phyloP scores from a whole-genome alignment of 768 basidiomycete genomes.

The Holtermannia corniformis region DNA sequence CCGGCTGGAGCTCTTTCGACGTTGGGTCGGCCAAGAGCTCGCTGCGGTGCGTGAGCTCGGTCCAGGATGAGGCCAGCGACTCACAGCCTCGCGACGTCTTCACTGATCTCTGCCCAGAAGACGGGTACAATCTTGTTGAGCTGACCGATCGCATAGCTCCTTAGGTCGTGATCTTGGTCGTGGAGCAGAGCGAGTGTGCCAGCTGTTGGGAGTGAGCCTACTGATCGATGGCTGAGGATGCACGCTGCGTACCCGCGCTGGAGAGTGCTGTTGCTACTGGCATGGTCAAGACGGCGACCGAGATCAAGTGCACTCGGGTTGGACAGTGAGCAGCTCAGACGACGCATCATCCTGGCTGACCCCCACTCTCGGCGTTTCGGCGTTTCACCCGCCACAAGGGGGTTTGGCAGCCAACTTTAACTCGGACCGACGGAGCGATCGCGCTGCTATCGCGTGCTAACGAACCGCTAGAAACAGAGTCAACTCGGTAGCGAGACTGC shows the following conservation, averaged over 20 bases:
- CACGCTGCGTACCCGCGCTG: conserved; percentile 28
- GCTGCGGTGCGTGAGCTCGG: conserved; percentile 44
- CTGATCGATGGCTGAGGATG: background rate
- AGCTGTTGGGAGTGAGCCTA: conserved; percentile 48
- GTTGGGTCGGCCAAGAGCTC: conserved; percentile 82
- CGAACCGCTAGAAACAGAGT: too few species aligned
- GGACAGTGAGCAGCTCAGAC: too few species aligned
- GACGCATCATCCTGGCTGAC: background rate
- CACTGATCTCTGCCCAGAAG: conserved; percentile 98
- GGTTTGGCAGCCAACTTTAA: too few species aligned
- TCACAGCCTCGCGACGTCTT: conserved; percentile 80
- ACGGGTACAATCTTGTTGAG: conserved; percentile 76
- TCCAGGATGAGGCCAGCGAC: conserved; percentile 34
- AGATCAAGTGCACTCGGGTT: too few species aligned
- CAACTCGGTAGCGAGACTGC: too few species aligned
- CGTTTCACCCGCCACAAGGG: too few species aligned
- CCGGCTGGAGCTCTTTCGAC: conserved; percentile 53
- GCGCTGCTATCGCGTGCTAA: too few species aligned
- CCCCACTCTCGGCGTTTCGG: background rate
- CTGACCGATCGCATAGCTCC: conserved; percentile 79
- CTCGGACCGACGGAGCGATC: too few species aligned
- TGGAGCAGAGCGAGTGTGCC: conserved; percentile 85
- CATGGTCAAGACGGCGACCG: conserved; percentile 5
- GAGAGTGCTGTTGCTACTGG: conserved; percentile 26
- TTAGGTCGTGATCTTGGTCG: conserved; percentile 70